Evolutionary conservation across 2,329 filamentous ascomycete species (phyloP).

Genomic region (Colletotrichum cuscutae): DNA sequence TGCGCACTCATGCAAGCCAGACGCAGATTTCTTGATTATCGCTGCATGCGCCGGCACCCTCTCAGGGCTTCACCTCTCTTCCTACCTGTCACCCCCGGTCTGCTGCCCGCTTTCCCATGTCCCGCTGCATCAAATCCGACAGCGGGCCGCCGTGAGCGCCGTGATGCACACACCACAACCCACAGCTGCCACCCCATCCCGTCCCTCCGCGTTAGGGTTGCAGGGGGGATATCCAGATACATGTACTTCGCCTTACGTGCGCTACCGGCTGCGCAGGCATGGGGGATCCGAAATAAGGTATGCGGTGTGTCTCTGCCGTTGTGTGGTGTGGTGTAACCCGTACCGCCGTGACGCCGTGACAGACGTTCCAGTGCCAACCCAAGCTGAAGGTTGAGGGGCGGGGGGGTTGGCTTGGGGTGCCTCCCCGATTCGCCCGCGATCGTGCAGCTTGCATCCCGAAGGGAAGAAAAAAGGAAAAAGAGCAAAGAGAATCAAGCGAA

Average conservation of each 20-base stretch:
- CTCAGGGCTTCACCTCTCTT: background rate
- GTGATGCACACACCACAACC: slow-evolving; percentile 13
- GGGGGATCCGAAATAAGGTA: background rate
- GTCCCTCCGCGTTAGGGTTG: slow-evolving; percentile 5
- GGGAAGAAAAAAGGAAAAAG: background rate
- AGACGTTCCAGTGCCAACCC: background rate
- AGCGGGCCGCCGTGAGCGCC: slow-evolving; percentile 20
- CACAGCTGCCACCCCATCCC: background rate
- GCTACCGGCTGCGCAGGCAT: slow-evolving; percentile 6
- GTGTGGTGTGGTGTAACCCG: no score
- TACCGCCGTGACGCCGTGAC: background rate
- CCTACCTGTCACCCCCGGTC: background rate
- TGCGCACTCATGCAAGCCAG: background rate
- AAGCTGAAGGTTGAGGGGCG: background rate
- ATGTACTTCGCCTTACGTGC: slow-evolving; percentile 28
- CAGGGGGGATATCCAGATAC: background rate
- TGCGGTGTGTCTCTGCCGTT: background rate
- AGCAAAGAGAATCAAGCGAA: no score
- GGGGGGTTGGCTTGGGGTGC: background rate
- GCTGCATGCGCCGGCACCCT: background rate
- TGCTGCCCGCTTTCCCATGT: background rate
- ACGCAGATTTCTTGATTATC: background rate
- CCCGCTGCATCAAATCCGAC: slow-evolving; percentile 15
- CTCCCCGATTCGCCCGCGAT: slow-evolving; percentile 30
- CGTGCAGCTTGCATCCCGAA: slow-evolving; percentile 26